Evolutionary conservation across 2,329 filamentous ascomycete species (phyloP).

Genomic region (Gaeumannomyces sp.): DNA sequence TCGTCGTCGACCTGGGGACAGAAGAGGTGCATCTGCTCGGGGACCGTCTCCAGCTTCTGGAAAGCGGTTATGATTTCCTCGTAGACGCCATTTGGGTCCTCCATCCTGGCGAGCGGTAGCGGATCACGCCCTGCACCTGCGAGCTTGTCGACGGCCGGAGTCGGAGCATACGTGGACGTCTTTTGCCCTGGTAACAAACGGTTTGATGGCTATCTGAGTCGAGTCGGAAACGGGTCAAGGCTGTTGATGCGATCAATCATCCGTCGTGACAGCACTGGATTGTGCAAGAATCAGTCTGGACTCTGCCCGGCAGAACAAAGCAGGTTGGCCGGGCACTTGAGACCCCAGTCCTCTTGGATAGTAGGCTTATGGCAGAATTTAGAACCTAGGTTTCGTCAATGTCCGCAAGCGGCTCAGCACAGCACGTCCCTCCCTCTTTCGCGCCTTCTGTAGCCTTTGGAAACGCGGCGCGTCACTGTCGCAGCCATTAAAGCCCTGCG

Average conservation of each 20-base stretch:
- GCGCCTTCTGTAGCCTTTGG: neutral
- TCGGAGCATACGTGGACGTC: conserved; percentile 1
- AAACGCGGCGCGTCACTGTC: neutral
- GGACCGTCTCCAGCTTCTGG: conserved; percentile 37
- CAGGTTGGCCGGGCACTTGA: neutral
- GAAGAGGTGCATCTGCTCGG: conserved; percentile 54
- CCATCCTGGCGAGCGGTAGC: conserved; percentile 26
- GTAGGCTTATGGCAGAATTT: neutral
- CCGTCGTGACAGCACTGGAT: neutral
- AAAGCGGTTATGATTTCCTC: conserved; percentile 38
- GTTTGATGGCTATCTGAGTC: neutral
- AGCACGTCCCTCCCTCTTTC: neutral
- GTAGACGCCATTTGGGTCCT: conserved; percentile 23
- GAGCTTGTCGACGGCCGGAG: neutral
- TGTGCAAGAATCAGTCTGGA: neutral
- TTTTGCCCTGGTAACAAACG: neutral
- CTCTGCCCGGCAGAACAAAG: neutral
- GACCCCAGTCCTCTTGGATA: neutral
- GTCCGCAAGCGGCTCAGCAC: neutral
- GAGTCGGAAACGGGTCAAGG: neutral
- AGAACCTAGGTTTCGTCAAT: neutral
- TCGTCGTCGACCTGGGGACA: conserved; percentile 60
- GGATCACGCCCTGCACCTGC: conserved; percentile 8
- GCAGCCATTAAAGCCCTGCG: neutral
- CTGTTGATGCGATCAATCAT: neutral